Conservation (phyloP, 768 basidiomycete genomes). For the Lactarius deliciosus region DNA sequence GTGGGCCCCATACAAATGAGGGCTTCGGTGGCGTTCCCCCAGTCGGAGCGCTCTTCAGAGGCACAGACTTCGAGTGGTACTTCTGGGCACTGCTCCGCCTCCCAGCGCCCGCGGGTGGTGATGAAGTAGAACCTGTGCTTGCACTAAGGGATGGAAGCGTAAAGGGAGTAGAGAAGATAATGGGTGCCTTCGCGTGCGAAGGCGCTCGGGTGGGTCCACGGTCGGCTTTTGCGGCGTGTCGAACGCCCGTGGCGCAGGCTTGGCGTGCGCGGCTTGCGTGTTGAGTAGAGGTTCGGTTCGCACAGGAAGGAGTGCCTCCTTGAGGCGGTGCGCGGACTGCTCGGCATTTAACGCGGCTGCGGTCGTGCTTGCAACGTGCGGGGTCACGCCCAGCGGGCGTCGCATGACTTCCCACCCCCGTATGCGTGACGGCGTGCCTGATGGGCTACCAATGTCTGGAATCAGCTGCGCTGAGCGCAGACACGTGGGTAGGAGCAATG, state of each 20-base stretch:
- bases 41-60: constrained; percentile 34
- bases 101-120: constrained; percentile 16
- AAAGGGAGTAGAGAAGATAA: constrained; percentile 5
- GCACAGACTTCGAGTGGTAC: constrained; percentile 40
- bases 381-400: constrained; percentile 42
- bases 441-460: constrained; percentile 40
- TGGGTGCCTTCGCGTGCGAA: not conserved
- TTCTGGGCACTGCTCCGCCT: constrained; percentile 29
- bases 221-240: constrained; percentile 25
- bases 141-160: constrained; percentile 12
- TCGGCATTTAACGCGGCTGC: constrained; percentile 84
- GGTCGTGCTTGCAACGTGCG: constrained; percentile 68
- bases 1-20: constrained; percentile 60
- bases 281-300: constrained; percentile 70
- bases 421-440: constrained; percentile 32
- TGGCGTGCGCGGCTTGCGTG: constrained; percentile 42
- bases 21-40: constrained; percentile 22
- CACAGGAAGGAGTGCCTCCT: constrained; percentile 58
- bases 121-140: constrained; percentile 18
- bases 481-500: too few relatives aligned
- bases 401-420: constrained; percentile 21
- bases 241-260: constrained; percentile 34
- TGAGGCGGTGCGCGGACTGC: constrained; percentile 66
- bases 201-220: constrained; percentile 3
- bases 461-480: constrained; percentile 37